Evolutionary conservation across 2,329 filamentous ascomycete genomes (phyloP), one percentile per base, ranked within the genome.

Genomic region (Trichoderma sp.): DNA sequence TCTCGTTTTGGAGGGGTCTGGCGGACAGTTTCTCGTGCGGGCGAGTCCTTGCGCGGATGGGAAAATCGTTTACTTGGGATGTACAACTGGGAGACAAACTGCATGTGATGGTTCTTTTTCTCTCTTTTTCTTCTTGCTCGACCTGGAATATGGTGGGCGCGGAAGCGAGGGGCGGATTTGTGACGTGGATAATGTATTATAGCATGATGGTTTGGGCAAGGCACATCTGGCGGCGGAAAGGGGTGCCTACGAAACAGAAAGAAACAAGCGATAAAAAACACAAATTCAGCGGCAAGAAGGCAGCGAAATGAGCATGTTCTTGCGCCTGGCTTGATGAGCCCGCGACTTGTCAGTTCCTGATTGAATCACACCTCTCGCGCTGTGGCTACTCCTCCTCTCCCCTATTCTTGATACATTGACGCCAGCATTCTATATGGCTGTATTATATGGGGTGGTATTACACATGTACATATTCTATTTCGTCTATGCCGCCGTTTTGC

Each of bases 101-200:
- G 34, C 30, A 39, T 39, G 10, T 39, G 12, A 12, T 14, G 3
- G 50, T 48, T 48, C 30, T 30, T 56, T 34, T 28, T 41, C 43
- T 52, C n/a, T 68, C 19, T 21, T 34, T 28, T 52, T 57, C 43
- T 56, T 51, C 43, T 50, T 63, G 58, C 52, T 64, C 55, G 65
- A 63, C 60, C 67, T 68, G 67, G 65, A 69, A 68, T 50, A 68
- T 43, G 68, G 59, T 58, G 63, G 59, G 59, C 59, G 50, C 21
- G 30, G 12, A 14, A 10, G 10, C 10, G 34, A 14, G 34, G 10
- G 59, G 50, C 59, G 43, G 59, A 50, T 44, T 55, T 45, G 50
- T 61, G 57, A 43, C 60, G 65, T 64, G 65, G 61, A 66, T 65
- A 63, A 66, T 66, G 65, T 66, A 66, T 56, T 66, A 66, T 66